Conservation (phyloP, 202 grass and related monocot genomes). For the Elaeis oleifera region DNA sequence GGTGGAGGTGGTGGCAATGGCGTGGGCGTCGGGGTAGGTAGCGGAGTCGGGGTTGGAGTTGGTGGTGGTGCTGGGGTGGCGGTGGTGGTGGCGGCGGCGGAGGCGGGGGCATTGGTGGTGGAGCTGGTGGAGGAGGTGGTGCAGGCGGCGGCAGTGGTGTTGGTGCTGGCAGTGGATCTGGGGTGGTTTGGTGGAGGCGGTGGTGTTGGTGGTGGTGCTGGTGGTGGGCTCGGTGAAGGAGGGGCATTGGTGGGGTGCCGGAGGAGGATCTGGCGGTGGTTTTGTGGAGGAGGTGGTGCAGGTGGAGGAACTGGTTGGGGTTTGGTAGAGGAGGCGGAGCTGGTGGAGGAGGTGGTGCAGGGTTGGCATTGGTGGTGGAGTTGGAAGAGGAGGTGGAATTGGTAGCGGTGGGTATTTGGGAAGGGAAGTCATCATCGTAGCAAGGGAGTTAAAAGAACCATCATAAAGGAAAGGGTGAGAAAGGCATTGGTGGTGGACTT, state of each 20-base stretch:
- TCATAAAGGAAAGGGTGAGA: too few relatives aligned
- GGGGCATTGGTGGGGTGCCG: not conserved
- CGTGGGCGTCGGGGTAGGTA: conserved; percentile 1
- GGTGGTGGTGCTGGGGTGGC: conserved; percentile 2
- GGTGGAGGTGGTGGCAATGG: conserved; percentile 7
- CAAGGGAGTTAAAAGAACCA: too few relatives aligned
- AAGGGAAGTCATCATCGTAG: too few relatives aligned
- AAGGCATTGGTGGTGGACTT: too few relatives aligned
- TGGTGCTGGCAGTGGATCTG: not conserved
- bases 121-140: not conserved
- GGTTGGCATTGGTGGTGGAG: too few relatives aligned
- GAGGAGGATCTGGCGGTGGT: not conserved
- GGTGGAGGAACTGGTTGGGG: not conserved
- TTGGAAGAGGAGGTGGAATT: too few relatives aligned
- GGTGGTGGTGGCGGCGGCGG: not conserved
- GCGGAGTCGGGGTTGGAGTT: not conserved
- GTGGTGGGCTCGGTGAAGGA: not conserved
- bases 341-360: too few relatives aligned
- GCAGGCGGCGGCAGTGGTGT: not conserved
- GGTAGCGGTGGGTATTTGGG: too few relatives aligned
- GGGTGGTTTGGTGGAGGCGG: not conserved
- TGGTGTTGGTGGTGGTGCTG: not conserved
- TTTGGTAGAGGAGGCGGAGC: too few relatives aligned
- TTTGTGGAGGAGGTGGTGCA: too few relatives aligned
- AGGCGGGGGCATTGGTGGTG: not conserved